A percentile compares a stretch with the other conserved stretches of the same genome.
phyloP scores from a whole-genome alignment of 2,329 filamentous ascomycete genomes.

The Parascedosporium putredinis region DNA sequence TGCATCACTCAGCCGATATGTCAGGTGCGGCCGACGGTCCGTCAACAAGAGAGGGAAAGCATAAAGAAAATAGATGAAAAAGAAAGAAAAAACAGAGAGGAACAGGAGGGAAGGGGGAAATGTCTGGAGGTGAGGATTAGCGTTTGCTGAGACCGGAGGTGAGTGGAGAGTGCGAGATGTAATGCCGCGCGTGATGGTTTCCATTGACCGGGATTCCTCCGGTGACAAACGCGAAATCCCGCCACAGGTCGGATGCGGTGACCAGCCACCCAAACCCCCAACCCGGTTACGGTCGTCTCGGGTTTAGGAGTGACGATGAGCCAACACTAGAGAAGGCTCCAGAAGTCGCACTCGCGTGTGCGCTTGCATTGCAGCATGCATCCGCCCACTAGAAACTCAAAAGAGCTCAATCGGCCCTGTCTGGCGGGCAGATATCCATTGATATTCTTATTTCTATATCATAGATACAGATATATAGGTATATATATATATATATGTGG shows the following conservation, averaged over 20 bases:
- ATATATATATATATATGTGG: too few relatives aligned
- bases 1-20: too few relatives aligned
- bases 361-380: conserved; percentile 1
- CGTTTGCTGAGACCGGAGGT: too few relatives aligned
- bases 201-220: background rate
- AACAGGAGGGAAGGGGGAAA: background rate
- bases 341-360: background rate
- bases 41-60: too few relatives aligned
- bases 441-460: too few relatives aligned
- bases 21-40: too few relatives aligned
- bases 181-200: background rate
- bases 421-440: background rate
- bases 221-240: background rate
- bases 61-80: too few relatives aligned
- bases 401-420: background rate
- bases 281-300: background rate
- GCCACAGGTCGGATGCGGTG: background rate
- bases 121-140: background rate
- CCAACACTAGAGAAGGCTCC: background rate
- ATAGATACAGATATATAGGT: too few relatives aligned
- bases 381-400: background rate
- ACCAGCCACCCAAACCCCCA: conserved; percentile 1
- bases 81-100: background rate
- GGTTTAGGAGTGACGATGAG: background rate
- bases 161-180: background rate